Conservation (phyloP, 2,329 filamentous ascomycete genomes). For the Fusarium goolgardi region DNA sequence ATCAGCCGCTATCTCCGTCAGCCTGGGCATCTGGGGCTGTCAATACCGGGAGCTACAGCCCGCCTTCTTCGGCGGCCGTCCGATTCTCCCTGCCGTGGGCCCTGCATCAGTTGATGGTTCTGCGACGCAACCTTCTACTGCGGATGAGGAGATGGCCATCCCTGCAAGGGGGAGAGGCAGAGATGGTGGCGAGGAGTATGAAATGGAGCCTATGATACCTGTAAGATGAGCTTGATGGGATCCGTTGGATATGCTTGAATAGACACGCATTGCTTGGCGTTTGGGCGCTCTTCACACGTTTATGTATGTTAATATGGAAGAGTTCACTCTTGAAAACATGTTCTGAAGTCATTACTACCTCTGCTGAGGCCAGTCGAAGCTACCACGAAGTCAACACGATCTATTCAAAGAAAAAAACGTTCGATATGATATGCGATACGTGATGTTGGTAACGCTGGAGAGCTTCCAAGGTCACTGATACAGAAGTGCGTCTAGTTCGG, state of each 20-base stretch:
- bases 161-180: conserved; percentile 64
- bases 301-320: conserved; percentile 15
- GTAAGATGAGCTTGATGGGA: conserved; percentile 36
- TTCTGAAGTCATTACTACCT: neutral
- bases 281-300: conserved; percentile 35
- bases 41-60: conserved; percentile 89
- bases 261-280: conserved; percentile 54
- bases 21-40: conserved; percentile 88
- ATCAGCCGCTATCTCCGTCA: conserved; percentile 61
- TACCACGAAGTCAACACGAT: neutral
- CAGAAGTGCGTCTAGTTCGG: neutral
- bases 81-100: conserved; percentile 50
- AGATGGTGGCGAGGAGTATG: conserved; percentile 70
- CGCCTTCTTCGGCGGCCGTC: conserved; percentile 81
- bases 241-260: conserved; percentile 37
- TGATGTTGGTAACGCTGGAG: too few relatives aligned
- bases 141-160: conserved; percentile 63
- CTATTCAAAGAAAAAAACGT: neutral
- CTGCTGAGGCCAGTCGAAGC: neutral
- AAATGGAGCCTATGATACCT: conserved; percentile 65
- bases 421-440: neutral
- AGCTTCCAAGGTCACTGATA: too few relatives aligned
- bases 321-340: neutral
- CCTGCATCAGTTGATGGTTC: conserved; percentile 8
- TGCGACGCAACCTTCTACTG: conserved; percentile 42